Evolutionary conservation across 176 grass and related monocot genomes (phyloP), one percentile per base, ranked within the genome.

Genomic region (Avena insularis): DNA sequence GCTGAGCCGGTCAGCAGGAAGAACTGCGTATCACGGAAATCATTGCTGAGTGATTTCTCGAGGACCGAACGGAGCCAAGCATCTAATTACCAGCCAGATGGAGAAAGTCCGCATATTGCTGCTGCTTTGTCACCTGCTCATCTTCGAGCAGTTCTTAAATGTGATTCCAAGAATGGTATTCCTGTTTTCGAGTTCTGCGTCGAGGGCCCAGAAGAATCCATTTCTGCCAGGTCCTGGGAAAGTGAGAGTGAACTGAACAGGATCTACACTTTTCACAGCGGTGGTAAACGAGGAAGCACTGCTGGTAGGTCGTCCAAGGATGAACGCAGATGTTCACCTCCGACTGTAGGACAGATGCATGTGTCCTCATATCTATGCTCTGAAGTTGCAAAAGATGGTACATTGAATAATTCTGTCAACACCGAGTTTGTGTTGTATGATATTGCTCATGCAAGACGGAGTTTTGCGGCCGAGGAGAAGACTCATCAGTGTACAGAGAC

Each of bases 221-320:
- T 99, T 82, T 94, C 86, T 33, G 94, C 97, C n/a, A 92, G 85
- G 63, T 91, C 83, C 85, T 99, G 97, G 97, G 93, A 94, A 93
- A 93, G 89, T 10, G 92, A 79, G 45, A 91, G 87, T 80, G 90
- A 87, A 66, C 86, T 92, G 83, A 93, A 82, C 77, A 93, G 94
- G 90, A 90, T 94, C 40, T 99, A 99, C 91, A 99, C 97, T 49
- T 93, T 99, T 81, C 92, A 99, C 71, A 85, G 86, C 23, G 86
- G 82, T 19, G 87, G 85, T 12, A 96, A 90, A 76, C 90, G 87
- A 73, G 76, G 83, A 78, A 94, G 86, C 75, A 86, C 50, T n/a
- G 83, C 79, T 88, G 83, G 91, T 87, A 90, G 88, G 88, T 81
- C 91, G 53, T 89, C 84, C 48, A 91, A 92, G 81, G 90, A 92